Base-by-base conservation (phyloP, 2,329 filamentous ascomycete species). In the Fusarium burgessii region DNA sequence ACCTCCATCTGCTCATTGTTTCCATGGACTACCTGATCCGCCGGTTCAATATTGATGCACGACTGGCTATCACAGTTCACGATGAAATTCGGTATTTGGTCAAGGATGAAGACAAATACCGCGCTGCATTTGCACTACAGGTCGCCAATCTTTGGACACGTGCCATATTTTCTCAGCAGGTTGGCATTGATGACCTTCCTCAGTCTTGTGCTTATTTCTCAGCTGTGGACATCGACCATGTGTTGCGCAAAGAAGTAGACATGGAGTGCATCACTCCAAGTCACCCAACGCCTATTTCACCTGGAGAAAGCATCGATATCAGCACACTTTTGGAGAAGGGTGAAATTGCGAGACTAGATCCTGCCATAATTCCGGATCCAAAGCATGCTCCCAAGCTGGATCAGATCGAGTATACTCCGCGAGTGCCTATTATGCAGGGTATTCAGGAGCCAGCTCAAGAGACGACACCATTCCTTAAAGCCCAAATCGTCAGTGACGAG, bases 61-160 rank as follows among this genome's bases (percentile, higher is more conserved):
- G 97, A 3, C 84, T 99, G 3, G 90, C 95, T 18, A 94, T 99
- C 67, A 98, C 95, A 0, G 96, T 99, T 1, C 96, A 99, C 79
- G 97, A 99, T 77, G 97, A 99, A 81, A 98, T 99, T 69, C 89
- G 96, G 18, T 99, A 99, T 77, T 86, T 99, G 0, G 94, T 97
- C 43, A 91, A 91, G 76, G 88, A 95, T 5, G 85, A 92, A 66
- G 94, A 99, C 81, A 93, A 92, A 76, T 99, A 98, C 77, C 89
- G 92, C 42, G 91, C 93, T 4, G 95, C 95, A 14, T 92, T 99
- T 90, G 96, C 97, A 2, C 85, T 99, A 15, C 96, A 99, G 80
- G 88, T 99, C 11, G 91, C 95, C 63, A 99, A 99, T 77, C 81
- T 99, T 23, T 99, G 96, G 96, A 99, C 97, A 0, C 88, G 96